Evolutionary conservation across 352 stramenopile species (phyloP), one percentile per base, ranked within the genome.

Genomic region (Phytophthora chlamydospora): DNA sequence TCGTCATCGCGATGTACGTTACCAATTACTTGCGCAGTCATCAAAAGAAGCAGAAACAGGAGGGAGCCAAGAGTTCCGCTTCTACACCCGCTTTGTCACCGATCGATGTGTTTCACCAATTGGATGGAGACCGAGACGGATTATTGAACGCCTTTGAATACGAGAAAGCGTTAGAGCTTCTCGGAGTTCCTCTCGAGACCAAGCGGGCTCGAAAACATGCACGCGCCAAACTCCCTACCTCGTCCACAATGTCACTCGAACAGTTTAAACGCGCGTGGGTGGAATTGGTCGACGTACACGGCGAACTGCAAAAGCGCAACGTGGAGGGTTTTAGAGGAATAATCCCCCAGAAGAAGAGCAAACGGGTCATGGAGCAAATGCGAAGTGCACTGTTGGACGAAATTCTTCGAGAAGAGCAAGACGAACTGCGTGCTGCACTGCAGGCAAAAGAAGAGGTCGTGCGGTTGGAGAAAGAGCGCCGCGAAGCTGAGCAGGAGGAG

Each of bases 1-100:
- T 93, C 57, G 78, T 93, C 11, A 58, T 80, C 4, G 83, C 81
- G 14, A 66, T 93, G 51, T 91, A 93, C 48, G 80, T 93, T 42
- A 88, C 83, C 21, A 90, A 91, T 53, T 76, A 83, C 49, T 75
- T 93, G 13, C 76, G 80, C 3, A 9, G 51, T 10, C 57, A 72
- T 19, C 58, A 53, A 16, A 62, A 43, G 33, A 57, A 66, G 7
- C 35, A 39, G 13, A 64, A 58, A 21, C 35, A 41, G 39, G 16
- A 44, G 19, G 39, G 27, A 9, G 36, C 6, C 1, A 62, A 44
- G 11, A 12, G 40, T 41, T 21, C n/a, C 44, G 44, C 60, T 39
- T 6, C 35, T 19, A n/a, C 29, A 3, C 17, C 62, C 14, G 47
- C 58, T 12, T 46, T 90, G 4, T 88, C 78, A 4, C 78, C 78